These are phyloP conservation scores for Mycosarcoma mackinlayi DNA, from an alignment of 1,284 basidiomycete species.

Conservation along the genomic window DNA sequence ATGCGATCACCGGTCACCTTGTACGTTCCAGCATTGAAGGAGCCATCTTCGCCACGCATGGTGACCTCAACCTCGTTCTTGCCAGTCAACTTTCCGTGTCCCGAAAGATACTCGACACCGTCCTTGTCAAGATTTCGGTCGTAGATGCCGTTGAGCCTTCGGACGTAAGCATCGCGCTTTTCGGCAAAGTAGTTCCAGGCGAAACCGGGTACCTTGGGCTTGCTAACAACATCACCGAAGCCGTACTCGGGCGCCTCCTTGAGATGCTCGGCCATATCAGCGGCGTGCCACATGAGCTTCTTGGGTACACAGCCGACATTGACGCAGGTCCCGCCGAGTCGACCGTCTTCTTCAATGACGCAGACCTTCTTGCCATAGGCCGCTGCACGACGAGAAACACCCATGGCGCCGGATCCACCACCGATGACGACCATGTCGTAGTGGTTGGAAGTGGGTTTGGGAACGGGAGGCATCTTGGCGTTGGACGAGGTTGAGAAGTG, in stretches of 20 bases:
- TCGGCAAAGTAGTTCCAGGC: constrained; percentile 91
- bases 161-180: constrained; percentile 95
- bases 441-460: constrained; percentile 52
- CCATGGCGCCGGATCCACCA: constrained; percentile 68
- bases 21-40: constrained; percentile 71
- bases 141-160: constrained; percentile 90
- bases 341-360: constrained; percentile 81
- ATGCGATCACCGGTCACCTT: constrained; percentile 65
- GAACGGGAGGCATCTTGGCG: constrained; percentile 62
- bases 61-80: constrained; percentile 63
- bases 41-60: constrained; percentile 64
- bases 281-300: constrained; percentile 99
- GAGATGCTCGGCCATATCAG: constrained; percentile 83
- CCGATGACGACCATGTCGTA: constrained; percentile 68
- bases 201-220: constrained; percentile 72
- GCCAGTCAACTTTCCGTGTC: constrained; percentile 73
- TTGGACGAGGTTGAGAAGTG: constrained; percentile 22
- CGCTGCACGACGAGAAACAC: constrained; percentile 75
- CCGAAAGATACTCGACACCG: constrained; percentile 86
- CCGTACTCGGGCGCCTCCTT: constrained; percentile 81
- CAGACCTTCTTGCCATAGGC: constrained; percentile 93
- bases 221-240: constrained; percentile 71
- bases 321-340: constrained; percentile 94
- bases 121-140: constrained; percentile 83
- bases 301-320: constrained; percentile 76